phyloP scores from a whole-genome alignment of 140 eudicot genomes.

The Cichorium intybus region DNA sequence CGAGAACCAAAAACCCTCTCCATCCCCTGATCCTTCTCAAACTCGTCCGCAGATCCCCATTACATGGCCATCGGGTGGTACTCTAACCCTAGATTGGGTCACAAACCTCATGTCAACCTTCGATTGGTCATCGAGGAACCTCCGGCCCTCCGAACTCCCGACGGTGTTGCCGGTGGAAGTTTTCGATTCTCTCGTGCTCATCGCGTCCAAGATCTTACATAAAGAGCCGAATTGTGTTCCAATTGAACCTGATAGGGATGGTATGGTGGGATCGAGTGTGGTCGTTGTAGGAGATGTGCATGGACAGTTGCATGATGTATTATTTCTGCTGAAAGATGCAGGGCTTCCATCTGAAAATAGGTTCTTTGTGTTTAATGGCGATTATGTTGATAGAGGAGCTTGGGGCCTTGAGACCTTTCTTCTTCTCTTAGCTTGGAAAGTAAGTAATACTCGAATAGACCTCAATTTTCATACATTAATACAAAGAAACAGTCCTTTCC shows the following conservation, averaged over 20 bases:
- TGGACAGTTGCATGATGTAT: constrained; percentile 93
- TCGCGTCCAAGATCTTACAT: constrained; percentile 77
- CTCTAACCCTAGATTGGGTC: constrained; percentile 64
- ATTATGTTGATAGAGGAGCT: constrained; percentile 97
- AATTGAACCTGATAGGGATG: constrained; percentile 39
- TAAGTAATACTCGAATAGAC: constrained; percentile 25
- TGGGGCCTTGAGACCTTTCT: constrained; percentile 96
- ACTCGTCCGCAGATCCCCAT: constrained; percentile 61
- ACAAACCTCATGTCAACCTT: constrained; percentile 51
- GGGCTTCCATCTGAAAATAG: constrained; percentile 68
- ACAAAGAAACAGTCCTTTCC: background rate
- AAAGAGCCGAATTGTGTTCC: constrained; percentile 81
- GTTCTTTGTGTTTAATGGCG: constrained; percentile 88
- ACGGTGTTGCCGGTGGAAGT: constrained; percentile 67
- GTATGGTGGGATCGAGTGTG: constrained; percentile 36
- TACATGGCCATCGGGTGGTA: constrained; percentile 55
- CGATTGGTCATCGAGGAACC: constrained; percentile 64
- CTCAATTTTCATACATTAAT: background rate
- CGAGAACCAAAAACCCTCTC: constrained; percentile 25
- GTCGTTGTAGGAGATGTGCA: constrained; percentile 97
- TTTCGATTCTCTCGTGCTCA: constrained; percentile 58
- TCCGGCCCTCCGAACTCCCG: constrained; percentile 60
- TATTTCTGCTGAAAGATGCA: constrained; percentile 59
- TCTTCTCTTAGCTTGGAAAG: constrained; percentile 87
- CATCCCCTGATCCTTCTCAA: constrained; percentile 26